Evolutionary conservation across 768 basidiomycete genomes (phyloP), one percentile per base, ranked within the genome.

Genomic region (Chalciporus sphaerocephalus): DNA sequence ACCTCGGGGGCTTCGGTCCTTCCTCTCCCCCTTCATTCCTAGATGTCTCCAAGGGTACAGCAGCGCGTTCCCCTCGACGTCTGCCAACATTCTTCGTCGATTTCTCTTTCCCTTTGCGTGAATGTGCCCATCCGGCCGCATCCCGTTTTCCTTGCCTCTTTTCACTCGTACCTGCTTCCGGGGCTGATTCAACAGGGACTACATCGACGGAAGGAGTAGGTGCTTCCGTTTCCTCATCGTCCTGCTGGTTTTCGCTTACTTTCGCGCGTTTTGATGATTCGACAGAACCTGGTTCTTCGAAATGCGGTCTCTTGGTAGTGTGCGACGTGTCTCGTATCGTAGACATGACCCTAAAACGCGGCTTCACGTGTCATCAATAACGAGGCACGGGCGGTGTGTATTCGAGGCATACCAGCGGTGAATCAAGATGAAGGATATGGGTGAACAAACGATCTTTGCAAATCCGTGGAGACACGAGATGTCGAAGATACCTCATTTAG

Each of bases 1-100:
- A 68, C 25, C 87, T 75, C 18, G 73, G 74, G 2, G 71, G 71
- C 59, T 81, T 82, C 9, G 50, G 42, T 0, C 47, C 48, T 20
- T 38, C 48, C 23, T 38, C 47, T 38, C 38, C 59, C 4, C 48
- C 48, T 4, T 45, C 54, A 27, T 40, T 61, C 17, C 37, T 55
- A 52, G 37, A 51, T 8, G 16, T 53, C 54, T 64, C 60, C 33
- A 58, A 56, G 22, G 58, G 63, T 24, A 65, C 64, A 3, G 66
- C 61, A 25, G 69, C 68, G 28, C 73, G 69, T 42, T 71, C 62
- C n/a, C 71, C 70, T 40, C 76, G 71, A 18, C 72, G 68, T 18
- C 73, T 59, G 5, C 67, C 68, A 22, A 52, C 45, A 41, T 70
- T 71, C 48, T 60, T 69, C 16, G 60, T 57, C 40, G 62, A 60